Percentiles rank a stretch among this genome's conserved stretches.
Conservation (phyloP, 106 monocot species). For the Iris macrosiphon region DNA sequence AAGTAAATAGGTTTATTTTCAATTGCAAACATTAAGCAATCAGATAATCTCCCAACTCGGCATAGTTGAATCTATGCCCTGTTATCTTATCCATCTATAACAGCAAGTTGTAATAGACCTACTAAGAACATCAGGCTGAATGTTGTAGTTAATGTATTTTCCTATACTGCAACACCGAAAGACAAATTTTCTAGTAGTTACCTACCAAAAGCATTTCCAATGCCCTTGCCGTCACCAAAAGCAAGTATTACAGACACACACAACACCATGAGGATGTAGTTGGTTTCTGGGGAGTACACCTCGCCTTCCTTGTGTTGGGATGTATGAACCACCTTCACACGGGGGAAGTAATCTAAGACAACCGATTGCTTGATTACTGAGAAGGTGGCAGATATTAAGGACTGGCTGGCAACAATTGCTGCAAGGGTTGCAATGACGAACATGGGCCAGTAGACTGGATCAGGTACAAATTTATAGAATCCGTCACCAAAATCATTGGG, state of each 20-base stretch:
- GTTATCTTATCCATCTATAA: too few relatives aligned
- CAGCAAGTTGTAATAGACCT: too few relatives aligned
- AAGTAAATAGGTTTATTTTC: too few relatives aligned
- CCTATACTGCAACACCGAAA: too few relatives aligned
- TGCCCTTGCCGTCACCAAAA: constrained; percentile 66
- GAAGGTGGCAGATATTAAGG: constrained; percentile 85
- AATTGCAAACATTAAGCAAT: too few relatives aligned
- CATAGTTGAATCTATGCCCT: too few relatives aligned
- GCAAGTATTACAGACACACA: constrained; percentile 53
- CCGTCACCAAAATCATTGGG: constrained; percentile 42
- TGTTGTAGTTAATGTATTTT: too few relatives aligned
- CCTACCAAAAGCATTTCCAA: constrained; percentile 90
- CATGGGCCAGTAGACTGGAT: constrained; percentile 71
- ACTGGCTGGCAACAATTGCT: constrained; percentile 81
- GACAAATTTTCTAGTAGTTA: too few relatives aligned
- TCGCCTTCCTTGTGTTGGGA: constrained; percentile 62
- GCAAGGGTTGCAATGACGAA: constrained; percentile 63
- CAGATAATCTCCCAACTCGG: too few relatives aligned
- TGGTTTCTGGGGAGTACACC: constrained; percentile 80
- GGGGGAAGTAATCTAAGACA: constrained; percentile 65
- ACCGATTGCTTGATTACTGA: constrained; percentile 78
- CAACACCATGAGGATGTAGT: constrained; percentile 72
- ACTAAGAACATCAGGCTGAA: too few relatives aligned
- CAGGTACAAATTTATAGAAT: constrained; percentile 68
- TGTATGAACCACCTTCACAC: constrained; percentile 76